Percentiles rank a stretch among this genome's conserved stretches.
These are phyloP conservation scores for Rhododendron ferrugineum DNA, from an alignment of 148 eudicot genomes.

Conservation along the genomic window DNA sequence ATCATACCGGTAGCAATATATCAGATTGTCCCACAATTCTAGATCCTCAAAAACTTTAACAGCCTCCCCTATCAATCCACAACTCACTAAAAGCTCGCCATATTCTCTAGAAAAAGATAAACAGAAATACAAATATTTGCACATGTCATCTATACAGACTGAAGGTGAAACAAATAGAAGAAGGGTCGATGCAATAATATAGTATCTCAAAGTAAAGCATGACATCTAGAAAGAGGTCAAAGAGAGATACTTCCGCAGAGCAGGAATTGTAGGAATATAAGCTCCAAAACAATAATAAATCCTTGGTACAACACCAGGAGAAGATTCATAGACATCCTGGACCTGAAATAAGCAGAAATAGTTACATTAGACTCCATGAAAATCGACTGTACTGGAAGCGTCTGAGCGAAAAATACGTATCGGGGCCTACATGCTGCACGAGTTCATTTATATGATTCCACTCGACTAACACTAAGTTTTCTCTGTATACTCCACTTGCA, in stretches of 20 bases:
- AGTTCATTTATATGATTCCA: background rate
- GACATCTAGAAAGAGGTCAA: constrained; percentile 2
- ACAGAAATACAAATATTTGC: background rate
- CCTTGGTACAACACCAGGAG: constrained; percentile 60
- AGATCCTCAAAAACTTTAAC: constrained; percentile 80
- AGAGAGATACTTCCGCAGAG: constrained; percentile 61
- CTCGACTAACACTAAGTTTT: background rate
- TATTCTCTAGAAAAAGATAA: constrained; percentile 52
- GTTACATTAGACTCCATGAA: background rate
- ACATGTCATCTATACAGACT: background rate
- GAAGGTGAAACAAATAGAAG: background rate
- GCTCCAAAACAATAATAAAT: constrained; percentile 65
- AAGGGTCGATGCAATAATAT: background rate
- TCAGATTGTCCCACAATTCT: constrained; percentile 93
- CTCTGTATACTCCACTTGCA: background rate
- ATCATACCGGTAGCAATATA: constrained; percentile 74
- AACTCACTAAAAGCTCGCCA: constrained; percentile 77
- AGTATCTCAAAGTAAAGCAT: background rate
- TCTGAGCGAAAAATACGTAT: background rate
- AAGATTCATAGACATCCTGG: constrained; percentile 42
- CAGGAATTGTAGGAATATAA: constrained; percentile 65
- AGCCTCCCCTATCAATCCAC: constrained; percentile 89
- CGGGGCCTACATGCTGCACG: background rate
- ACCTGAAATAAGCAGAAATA: constrained; percentile 43
- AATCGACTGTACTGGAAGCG: background rate